Percentiles rank a stretch among this genome's conserved stretches.
Conservation (phyloP, 257 asterid species). For the Echium plantagineum region DNA sequence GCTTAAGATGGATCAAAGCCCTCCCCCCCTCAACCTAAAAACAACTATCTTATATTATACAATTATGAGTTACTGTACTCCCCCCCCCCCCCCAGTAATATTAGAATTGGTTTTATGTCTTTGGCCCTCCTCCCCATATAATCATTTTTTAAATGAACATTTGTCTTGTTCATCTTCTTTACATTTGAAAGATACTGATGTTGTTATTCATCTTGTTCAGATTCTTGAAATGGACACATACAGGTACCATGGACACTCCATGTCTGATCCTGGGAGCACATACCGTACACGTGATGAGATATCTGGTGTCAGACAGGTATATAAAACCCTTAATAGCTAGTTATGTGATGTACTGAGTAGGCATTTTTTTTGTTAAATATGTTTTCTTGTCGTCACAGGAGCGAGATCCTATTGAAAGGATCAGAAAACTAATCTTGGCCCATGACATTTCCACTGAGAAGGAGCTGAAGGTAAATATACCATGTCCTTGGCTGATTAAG, state of each 20-base stretch:
- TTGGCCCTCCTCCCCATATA: no score
- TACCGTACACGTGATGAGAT: conserved; percentile 97
- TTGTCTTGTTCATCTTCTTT: conserved; percentile 12
- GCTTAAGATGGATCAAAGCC: no score
- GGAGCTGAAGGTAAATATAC: conserved; percentile 60
- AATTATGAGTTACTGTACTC: no score
- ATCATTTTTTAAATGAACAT: no score
- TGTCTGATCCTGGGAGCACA: conserved; percentile 99
- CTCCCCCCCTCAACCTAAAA: no score
- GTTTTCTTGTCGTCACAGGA: conserved; percentile 39
- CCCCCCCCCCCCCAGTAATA: no score
- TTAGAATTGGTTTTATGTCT: no score
- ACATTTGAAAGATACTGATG: conserved; percentile 12
- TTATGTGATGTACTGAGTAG: not conserved
- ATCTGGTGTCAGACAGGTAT: conserved; percentile 85
- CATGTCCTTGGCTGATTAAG: not conserved
- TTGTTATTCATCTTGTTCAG: conserved; percentile 30
- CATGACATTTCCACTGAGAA: conserved; percentile 79
- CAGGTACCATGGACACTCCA: conserved; percentile 94
- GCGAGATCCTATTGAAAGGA: conserved; percentile 91
- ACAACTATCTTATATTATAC: no score
- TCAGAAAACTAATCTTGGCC: conserved; percentile 67
- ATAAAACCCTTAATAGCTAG: conserved; percentile 3
- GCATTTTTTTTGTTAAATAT: not conserved
- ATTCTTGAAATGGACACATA: conserved; percentile 99